A percentile compares a stretch with the other conserved stretches of the same genome.
Conservation (phyloP, 2,329 filamentous ascomycete species). For the Arthrobotrys pseudoclavata region DNA sequence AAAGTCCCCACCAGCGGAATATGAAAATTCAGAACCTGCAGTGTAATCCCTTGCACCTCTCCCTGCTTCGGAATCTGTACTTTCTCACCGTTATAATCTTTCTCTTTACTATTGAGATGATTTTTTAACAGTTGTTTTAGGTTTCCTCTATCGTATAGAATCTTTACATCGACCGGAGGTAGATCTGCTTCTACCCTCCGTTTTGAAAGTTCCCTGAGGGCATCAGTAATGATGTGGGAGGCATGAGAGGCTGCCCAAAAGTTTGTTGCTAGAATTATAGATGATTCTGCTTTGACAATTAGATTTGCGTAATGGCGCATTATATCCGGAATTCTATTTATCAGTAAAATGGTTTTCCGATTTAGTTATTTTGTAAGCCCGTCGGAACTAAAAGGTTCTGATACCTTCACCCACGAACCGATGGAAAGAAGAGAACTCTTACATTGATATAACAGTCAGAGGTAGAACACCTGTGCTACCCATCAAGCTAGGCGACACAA, state of each 20-base stretch:
- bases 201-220: slow-evolving; percentile 77
- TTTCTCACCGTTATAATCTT: slow-evolving; percentile 72
- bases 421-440: slow-evolving; percentile 49
- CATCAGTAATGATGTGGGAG: slow-evolving; percentile 76
- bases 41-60: slow-evolving; percentile 78
- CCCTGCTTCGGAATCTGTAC: slow-evolving; percentile 74
- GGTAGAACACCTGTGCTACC: slow-evolving; percentile 76
- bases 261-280: slow-evolving; percentile 81
- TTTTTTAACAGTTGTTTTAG: slow-evolving; percentile 76
- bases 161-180: slow-evolving; percentile 76
- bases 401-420: not conserved
- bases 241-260: slow-evolving; percentile 80
- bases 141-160: slow-evolving; percentile 81
- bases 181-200: slow-evolving; percentile 70
- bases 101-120: slow-evolving; percentile 73
- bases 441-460: slow-evolving; percentile 77
- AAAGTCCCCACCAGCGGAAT: slow-evolving; percentile 79
- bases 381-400: no score
- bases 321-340: slow-evolving; percentile 74
- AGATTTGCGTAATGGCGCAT: slow-evolving; percentile 81
- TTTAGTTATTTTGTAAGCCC: not conserved
- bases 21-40: slow-evolving; percentile 81
- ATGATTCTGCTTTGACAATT: slow-evolving; percentile 78
- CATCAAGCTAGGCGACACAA: slow-evolving; percentile 73
- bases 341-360: not conserved